Evolutionary conservation across 2,329 filamentous ascomycete species (phyloP).

Genomic region (Shiraia sp.): DNA sequence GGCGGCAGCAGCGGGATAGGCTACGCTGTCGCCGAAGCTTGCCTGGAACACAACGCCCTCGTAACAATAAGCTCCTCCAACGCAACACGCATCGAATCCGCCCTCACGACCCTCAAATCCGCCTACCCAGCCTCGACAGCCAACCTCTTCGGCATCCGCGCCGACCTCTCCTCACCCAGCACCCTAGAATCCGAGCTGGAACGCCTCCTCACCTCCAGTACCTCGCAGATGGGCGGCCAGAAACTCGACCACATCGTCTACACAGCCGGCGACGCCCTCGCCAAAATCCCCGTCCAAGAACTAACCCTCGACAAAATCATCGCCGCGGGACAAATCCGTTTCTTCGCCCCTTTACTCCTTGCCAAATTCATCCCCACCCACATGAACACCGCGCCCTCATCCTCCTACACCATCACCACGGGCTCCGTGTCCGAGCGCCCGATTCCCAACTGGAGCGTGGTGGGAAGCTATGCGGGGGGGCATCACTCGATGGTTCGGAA

Average conservation of each 20-base stretch:
- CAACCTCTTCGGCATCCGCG: conserved; percentile 50
- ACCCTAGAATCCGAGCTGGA: conserved; percentile 55
- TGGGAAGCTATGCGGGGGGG: conserved; percentile 55
- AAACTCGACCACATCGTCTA: conserved; percentile 61
- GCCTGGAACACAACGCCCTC: conserved; percentile 58
- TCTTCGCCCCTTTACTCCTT: conserved; percentile 56
- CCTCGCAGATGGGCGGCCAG: conserved; percentile 26
- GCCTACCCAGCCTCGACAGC: conserved; percentile 49
- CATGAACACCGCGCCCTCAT: conserved; percentile 47
- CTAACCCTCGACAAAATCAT: conserved; percentile 48
- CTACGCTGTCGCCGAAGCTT: conserved; percentile 62
- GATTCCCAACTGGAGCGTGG: conserved; percentile 55
- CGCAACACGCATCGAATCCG: conserved; percentile 51
- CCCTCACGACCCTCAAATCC: conserved; percentile 51
- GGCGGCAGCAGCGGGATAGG: conserved; percentile 69
- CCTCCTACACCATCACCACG: conserved; percentile 61
- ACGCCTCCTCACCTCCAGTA: conserved; percentile 48
- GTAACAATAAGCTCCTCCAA: conserved; percentile 66
- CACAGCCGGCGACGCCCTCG: conserved; percentile 58
- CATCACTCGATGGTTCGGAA: conserved; percentile 58
- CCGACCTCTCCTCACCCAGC: conserved; percentile 53
- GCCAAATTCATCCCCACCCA: conserved; percentile 55
- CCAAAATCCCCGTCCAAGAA: conserved; percentile 46
- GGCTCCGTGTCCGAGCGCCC: conserved; percentile 59
- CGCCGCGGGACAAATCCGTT: conserved; percentile 54